These are phyloP conservation scores for Mollisiaceae sp. DNA, from an alignment of 2,329 filamentous ascomycete genomes.

Conservation along the genomic window DNA sequence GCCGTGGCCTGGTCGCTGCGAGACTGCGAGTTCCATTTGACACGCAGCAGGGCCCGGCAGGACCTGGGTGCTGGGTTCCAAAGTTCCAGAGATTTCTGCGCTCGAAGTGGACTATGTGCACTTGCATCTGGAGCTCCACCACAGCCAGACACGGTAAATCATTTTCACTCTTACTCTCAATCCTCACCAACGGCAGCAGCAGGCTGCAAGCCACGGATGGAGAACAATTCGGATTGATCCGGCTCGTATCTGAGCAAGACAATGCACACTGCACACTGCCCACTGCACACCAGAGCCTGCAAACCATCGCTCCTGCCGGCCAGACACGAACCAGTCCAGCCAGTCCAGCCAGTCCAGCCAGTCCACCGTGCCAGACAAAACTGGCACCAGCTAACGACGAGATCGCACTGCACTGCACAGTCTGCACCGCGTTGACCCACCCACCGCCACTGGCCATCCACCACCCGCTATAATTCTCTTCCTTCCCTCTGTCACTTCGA, in stretches of 20 bases:
- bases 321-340: no score
- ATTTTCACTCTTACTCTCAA: no score
- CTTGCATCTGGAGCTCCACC: background rate
- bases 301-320: no score
- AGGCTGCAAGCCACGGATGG: background rate
- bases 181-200: background rate
- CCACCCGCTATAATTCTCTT: constrained; percentile 12
- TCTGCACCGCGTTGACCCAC: background rate
- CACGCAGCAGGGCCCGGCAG: background rate
- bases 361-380: no score
- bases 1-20: background rate
- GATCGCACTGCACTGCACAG: background rate
- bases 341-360: no score
- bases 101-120: background rate
- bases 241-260: no score
- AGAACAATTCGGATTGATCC: background rate
- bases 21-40: background rate
- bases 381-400: background rate
- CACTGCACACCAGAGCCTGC: no score
- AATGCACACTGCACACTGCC: no score
- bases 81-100: background rate
- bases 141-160: background rate
- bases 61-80: background rate
- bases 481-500: constrained; percentile 2
- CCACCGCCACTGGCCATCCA: background rate